phyloP scores from a whole-genome alignment of 805 yeast species.

The Brettanomyces custersianus region DNA sequence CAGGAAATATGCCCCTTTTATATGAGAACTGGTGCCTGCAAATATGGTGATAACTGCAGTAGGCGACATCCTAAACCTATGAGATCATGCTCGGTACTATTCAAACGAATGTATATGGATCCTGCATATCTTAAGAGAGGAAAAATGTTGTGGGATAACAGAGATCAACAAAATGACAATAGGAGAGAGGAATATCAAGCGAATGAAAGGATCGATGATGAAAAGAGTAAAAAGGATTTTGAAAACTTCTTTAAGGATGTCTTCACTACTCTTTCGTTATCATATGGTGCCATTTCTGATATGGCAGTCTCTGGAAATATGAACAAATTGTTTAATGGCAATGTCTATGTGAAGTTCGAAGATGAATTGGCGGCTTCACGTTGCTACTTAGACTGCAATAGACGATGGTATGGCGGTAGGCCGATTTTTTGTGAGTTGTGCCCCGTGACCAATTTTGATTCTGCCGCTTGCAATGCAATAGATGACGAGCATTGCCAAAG shows the following conservation, averaged over 20 bases:
- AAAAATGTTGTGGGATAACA: background rate
- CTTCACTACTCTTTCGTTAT: slow-evolving; percentile 46
- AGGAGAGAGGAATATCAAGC: slow-evolving; percentile 1
- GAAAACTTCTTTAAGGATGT: slow-evolving; percentile 65
- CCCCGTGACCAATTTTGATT: slow-evolving; percentile 62
- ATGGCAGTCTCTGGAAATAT: slow-evolving; percentile 76
- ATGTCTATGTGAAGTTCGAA: slow-evolving; percentile 64
- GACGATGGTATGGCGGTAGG: slow-evolving; percentile 71
- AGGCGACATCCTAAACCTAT: slow-evolving; percentile 62
- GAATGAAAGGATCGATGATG: slow-evolving; percentile 15
- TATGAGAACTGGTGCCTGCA: slow-evolving; percentile 77
- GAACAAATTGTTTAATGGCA: slow-evolving; percentile 77
- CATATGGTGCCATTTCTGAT: slow-evolving; percentile 44
- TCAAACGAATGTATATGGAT: slow-evolving; percentile 56
- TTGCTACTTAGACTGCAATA: slow-evolving; percentile 56
- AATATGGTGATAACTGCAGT: slow-evolving; percentile 86
- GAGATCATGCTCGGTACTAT: slow-evolving; percentile 53
- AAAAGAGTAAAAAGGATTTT: slow-evolving; percentile 35
- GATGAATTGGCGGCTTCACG: slow-evolving; percentile 46
- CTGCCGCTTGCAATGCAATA: slow-evolving; percentile 69
- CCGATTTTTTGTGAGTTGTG: slow-evolving; percentile 77
- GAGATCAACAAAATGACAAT: background rate
- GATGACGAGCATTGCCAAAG: slow-evolving; percentile 57
- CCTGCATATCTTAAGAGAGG: slow-evolving; percentile 26
- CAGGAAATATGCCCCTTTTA: slow-evolving; percentile 10